Percentiles rank a stretch among this genome's conserved stretches.
Conservation (phyloP, 495 filamentous ascomycete genomes). For the Amorphotheca resinae region DNA sequence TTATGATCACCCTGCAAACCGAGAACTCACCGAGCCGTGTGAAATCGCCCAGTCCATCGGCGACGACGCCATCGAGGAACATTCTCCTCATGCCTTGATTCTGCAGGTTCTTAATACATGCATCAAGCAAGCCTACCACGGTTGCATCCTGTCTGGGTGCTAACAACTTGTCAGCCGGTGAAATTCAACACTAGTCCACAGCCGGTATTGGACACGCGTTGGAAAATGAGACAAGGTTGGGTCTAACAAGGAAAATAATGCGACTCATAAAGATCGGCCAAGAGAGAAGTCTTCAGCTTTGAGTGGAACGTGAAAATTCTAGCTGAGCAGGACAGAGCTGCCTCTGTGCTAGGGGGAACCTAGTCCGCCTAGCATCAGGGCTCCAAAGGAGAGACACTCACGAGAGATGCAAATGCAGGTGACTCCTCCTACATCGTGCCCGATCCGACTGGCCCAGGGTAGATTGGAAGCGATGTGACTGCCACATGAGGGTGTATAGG, state of each 20-base stretch:
- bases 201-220: too few species aligned
- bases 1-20: constrained; percentile 3
- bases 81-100: constrained; percentile 25
- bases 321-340: too few species aligned
- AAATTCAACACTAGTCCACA: too few species aligned
- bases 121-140: constrained; percentile 12
- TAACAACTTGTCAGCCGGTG: constrained; percentile 1
- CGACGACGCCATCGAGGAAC: constrained; percentile 13
- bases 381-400: background rate
- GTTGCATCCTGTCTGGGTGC: constrained; percentile 2
- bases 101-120: constrained; percentile 23
- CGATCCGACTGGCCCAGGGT: constrained; percentile 45
- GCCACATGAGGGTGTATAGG: constrained; percentile 38
- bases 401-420: constrained; percentile 44
- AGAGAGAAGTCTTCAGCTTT: too few species aligned
- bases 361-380: too few species aligned
- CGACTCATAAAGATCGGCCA: too few species aligned
- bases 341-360: too few species aligned
- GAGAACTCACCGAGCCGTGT: constrained; percentile 12
- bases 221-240: too few species aligned
- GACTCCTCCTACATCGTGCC: constrained; percentile 43
- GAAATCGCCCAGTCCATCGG: constrained; percentile 3
- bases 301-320: too few species aligned
- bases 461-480: constrained; percentile 42
- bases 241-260: too few species aligned